Percentiles rank a stretch among this genome's conserved stretches.
Conservation (phyloP, 2,329 filamentous ascomycete genomes). For the Colletotrichum ledebouriae region DNA sequence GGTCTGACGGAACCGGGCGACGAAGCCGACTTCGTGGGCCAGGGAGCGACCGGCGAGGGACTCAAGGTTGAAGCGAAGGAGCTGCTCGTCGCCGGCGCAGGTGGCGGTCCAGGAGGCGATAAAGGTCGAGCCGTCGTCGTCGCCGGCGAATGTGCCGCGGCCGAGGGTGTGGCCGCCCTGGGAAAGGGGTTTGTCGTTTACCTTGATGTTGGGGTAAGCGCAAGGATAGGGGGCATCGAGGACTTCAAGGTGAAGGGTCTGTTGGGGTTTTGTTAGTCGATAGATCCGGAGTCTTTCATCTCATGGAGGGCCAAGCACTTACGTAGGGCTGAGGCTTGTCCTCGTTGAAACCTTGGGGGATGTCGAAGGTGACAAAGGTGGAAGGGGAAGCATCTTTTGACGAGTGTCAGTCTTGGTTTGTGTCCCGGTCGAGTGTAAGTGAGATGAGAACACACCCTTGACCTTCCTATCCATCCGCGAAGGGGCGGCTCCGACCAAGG, state of each 20-base stretch:
- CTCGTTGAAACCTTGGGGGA: slow-evolving; percentile 31
- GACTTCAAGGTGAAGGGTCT: slow-evolving; percentile 60
- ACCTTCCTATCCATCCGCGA: slow-evolving; percentile 29
- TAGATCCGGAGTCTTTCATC: background rate
- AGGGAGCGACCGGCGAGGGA: slow-evolving; percentile 57
- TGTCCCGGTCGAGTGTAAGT: background rate
- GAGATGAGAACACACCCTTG: slow-evolving; percentile 10
- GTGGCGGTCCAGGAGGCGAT: slow-evolving; percentile 62
- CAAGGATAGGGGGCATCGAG: slow-evolving; percentile 60
- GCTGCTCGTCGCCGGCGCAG: slow-evolving; percentile 60
- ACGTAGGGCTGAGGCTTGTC: slow-evolving; percentile 34
- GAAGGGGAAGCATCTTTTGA: slow-evolving; percentile 28
- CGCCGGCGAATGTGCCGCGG: slow-evolving; percentile 56
- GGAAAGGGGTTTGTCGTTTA: slow-evolving; percentile 60
- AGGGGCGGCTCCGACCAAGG: slow-evolving; percentile 49
- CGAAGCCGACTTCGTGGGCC: slow-evolving; percentile 54
- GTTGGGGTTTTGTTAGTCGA: slow-evolving; percentile 19
- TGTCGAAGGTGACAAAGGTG: slow-evolving; percentile 42
- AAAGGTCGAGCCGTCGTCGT: slow-evolving; percentile 53
- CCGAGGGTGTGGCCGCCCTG: slow-evolving; percentile 57
- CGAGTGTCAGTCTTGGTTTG: background rate
- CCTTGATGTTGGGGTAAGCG: slow-evolving; percentile 60
- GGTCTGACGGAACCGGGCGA: slow-evolving; percentile 61
- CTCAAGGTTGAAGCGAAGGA: slow-evolving; percentile 59
- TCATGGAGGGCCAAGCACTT: background rate